Evolutionary conservation across 2,329 filamentous ascomycete species (phyloP).

Genomic region (Alternaria solani): DNA sequence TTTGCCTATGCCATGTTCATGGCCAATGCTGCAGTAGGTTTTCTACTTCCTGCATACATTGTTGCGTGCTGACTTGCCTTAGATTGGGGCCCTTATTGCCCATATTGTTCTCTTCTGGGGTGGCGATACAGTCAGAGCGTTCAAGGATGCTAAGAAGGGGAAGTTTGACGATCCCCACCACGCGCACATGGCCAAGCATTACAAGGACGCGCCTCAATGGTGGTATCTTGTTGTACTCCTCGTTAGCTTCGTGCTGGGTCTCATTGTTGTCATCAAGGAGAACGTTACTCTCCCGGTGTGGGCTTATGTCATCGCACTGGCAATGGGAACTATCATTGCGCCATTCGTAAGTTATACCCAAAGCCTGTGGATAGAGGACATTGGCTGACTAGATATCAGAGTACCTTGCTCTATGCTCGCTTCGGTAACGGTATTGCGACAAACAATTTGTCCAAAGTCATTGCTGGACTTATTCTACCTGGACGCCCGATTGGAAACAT

Average conservation of each 20-base stretch:
- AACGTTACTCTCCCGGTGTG: slow-evolving; percentile 23
- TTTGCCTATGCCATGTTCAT: slow-evolving; percentile 28
- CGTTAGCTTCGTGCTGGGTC: slow-evolving; percentile 23
- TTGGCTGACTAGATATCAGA: slow-evolving; percentile 5
- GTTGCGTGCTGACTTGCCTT: neutral
- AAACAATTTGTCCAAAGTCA: slow-evolving; percentile 26
- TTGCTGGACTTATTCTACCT: slow-evolving; percentile 22
- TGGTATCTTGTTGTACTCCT: slow-evolving; percentile 23
- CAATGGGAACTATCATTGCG: slow-evolving; percentile 17
- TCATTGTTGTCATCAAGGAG: slow-evolving; percentile 23
- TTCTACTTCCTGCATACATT: neutral
- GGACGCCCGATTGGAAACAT: slow-evolving; percentile 25
- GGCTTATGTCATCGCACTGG: slow-evolving; percentile 22
- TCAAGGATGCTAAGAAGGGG: slow-evolving; percentile 19
- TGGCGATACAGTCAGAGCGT: slow-evolving; percentile 20
- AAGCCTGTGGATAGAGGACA: neutral
- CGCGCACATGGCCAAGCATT: slow-evolving; percentile 21
- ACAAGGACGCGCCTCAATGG: slow-evolving; percentile 25
- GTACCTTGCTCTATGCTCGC: slow-evolving; percentile 21
- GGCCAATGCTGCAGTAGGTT: slow-evolving; percentile 25
- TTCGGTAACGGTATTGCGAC: slow-evolving; percentile 27
- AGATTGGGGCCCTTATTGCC: slow-evolving; percentile 23
- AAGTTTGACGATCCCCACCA: slow-evolving; percentile 24
- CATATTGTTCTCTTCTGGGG: slow-evolving; percentile 26
- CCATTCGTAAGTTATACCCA: slow-evolving; percentile 17